Conservation (phyloP, 2,329 filamentous ascomycete genomes). For the Coniosporium tulheliwenetii region DNA sequence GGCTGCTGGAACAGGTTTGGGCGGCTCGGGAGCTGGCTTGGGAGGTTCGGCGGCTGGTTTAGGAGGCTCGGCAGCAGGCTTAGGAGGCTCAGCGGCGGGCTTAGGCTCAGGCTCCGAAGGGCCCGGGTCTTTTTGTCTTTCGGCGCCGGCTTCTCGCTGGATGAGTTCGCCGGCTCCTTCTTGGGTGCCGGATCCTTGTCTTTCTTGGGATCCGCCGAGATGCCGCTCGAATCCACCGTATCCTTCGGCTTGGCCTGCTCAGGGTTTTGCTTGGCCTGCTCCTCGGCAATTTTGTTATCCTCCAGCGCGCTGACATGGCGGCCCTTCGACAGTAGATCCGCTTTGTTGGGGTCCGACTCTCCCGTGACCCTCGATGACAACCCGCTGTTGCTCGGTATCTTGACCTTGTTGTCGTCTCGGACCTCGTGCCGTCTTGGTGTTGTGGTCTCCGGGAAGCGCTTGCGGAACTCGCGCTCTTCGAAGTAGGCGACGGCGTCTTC, state of each 20-base stretch:
- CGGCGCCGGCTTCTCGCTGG: conserved; percentile 5
- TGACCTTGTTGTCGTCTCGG: conserved; percentile 51
- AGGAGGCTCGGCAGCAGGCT: conserved; percentile 6
- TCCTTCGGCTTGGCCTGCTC: conserved; percentile 1
- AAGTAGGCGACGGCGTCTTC: conserved; percentile 92
- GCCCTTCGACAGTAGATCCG: conserved; percentile 25
- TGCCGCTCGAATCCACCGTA: conserved; percentile 3
- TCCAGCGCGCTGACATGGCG: conserved; percentile 47
- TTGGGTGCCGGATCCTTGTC: conserved; percentile 14
- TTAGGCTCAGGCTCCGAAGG: conserved; percentile 7
- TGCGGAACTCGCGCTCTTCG: conserved; percentile 86
- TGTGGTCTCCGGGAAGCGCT: conserved; percentile 47
- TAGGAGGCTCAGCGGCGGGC: conserved; percentile 4
- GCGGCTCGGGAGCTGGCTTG: conserved; percentile 37
- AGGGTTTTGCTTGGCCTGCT: conserved; percentile 15
- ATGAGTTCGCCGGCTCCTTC: conserved; percentile 8
- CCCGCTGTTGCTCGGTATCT: conserved; percentile 72
- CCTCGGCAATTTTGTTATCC: conserved; percentile 25
- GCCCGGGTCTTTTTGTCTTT: conserved; percentile 13
- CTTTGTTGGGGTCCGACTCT: conserved; percentile 31
- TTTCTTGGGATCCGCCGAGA: conserved; percentile 13
- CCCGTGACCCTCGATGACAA: conserved; percentile 66
- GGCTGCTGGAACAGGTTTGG: conserved; percentile 17
- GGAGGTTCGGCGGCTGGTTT: conserved; percentile 25
- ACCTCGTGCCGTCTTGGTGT: conserved; percentile 15